Evolutionary conservation across 2,329 filamentous ascomycete genomes (phyloP), one percentile per base, ranked within the genome.

Genomic region (Orbilia quercus): DNA sequence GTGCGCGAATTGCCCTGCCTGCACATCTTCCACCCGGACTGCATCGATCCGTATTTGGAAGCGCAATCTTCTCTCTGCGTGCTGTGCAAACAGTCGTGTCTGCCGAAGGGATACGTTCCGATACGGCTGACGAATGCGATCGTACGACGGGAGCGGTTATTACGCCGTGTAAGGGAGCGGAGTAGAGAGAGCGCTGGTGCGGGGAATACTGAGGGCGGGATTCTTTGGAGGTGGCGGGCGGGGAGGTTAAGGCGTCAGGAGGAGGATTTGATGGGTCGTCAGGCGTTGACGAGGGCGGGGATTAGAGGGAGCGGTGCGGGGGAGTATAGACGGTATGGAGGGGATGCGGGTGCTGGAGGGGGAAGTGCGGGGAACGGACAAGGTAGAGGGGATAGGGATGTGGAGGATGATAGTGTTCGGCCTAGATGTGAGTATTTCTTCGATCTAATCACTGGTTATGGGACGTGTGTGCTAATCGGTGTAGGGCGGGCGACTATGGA

Each of bases 21-120:
- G 0, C 95, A 99, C 79, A 94, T 98, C 65, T 99, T 93, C 80
- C 94, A 99, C 76, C 90, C 91, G 0, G 89, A 91, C 75, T 99
- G 95, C 78, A 93, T 98, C 75, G 93, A 98, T 78, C 86, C 89
- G 20, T 96, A 95, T 77, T 83, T 98, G 11, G 84, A 85, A 45
- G 85, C 88, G 62, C 89, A 90, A 79, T 96, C 91, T 79, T 96
- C 91, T 16, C 84, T 97, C 1, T 99, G 95, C 78, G 94, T 95
- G 0, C 84, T 96, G 77, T 99, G 95, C 83, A 97, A 96, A 80
- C 87, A 89, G 73, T 91, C 87, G 54, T 91, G 93, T 78, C 82
- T 97, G 0, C 92, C 93, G 5, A 78, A 80, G 77, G 82, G 91
- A 0, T 87, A 87, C 77, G 88, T 87, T 64, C 88, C 89, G 0